Percentiles rank a stretch among this genome's conserved stretches.
phyloP scores from a whole-genome alignment of 1,284 basidiomycete genomes.

The Stereum hirsutum region DNA sequence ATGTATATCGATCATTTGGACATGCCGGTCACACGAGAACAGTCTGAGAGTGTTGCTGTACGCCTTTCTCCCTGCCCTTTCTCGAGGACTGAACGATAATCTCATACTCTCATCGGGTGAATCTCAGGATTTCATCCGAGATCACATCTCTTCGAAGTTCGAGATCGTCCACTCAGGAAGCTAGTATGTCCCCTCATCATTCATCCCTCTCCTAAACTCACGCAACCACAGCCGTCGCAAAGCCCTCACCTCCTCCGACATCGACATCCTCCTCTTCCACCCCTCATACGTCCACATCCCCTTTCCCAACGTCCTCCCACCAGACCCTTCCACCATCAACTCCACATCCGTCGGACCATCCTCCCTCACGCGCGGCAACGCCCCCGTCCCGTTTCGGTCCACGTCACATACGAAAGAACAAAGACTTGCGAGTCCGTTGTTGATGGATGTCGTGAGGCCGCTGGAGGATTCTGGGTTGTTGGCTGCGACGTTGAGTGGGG shows the following conservation, averaged over 20 bases:
- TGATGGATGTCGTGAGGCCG: slow-evolving; percentile 9
- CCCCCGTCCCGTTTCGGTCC: slow-evolving; percentile 8
- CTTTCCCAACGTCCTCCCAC: slow-evolving; percentile 5
- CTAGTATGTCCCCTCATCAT: slow-evolving; percentile 32
- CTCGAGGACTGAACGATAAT: neutral
- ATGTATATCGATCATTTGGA: slow-evolving; percentile 30
- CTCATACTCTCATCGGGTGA: neutral
- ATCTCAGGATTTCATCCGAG: slow-evolving; percentile 32
- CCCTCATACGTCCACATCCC: slow-evolving; percentile 12
- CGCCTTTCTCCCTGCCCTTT: slow-evolving; percentile 3
- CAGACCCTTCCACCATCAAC: slow-evolving; percentile 7
- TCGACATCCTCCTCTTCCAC: slow-evolving; percentile 18
- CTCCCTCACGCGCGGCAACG: slow-evolving; percentile 4
- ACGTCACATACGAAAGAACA: neutral
- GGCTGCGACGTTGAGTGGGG: neutral
- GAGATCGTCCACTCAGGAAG: slow-evolving; percentile 36
- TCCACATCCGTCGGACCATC: neutral
- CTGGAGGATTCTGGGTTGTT: slow-evolving; percentile 7
- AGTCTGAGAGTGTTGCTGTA: slow-evolving; percentile 35
- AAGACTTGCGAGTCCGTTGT: slow-evolving; percentile 5
- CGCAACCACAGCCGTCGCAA: slow-evolving; percentile 16
- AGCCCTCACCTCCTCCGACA: slow-evolving; percentile 7
- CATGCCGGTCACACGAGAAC: slow-evolving; percentile 23
- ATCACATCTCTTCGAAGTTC: slow-evolving; percentile 33
- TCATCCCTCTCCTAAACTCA: neutral